Evolutionary conservation across 345 rosid species (phyloP), one percentile per base, ranked within the genome.

Genomic region (Capsella bursapastoris): DNA sequence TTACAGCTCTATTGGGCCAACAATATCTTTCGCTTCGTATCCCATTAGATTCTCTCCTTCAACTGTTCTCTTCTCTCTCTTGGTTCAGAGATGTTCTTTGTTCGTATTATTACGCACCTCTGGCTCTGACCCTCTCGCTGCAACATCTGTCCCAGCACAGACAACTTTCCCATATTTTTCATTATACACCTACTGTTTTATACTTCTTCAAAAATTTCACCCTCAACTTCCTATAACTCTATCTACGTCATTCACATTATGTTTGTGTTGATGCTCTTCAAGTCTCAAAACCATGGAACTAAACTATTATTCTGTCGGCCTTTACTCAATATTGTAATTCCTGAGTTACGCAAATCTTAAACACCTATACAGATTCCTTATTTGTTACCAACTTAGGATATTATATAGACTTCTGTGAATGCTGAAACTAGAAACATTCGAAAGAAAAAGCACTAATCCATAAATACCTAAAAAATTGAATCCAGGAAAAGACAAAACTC

Each of bases 101-200:
- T 22, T 67, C 47, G 68, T 68, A 68, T 75, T 75, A 75, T 68
- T 60, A 43, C 74, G 27, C 79, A 75, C 34, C 43, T 75, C 70
- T 76, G 74, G 45, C 58, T 69, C 79, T 76, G 79, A 62, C 79
- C 58, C 79, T 69, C 50, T 69, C 52, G 44, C 79, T 69, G 75
- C 74, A 62, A 63, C 43, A 76, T 53, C 74, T 76, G 79, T 76
- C 74, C 64, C 59, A 25, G 47, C 44, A 62, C 79, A 62, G 79
- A 69, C 65, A 51, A 4, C 15, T 15, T 61, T 60, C 25, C 7
- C 32, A 44, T 0, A 34, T 51, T 68, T 75, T 52, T 15, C 32
- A 61, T 34, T 52, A 11, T n/a, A 34, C 34, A 12, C 41, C 61
- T 40, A 11, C 12, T 44, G 62, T 4, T 62, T 16, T 25, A 2